Conservation (phyloP, 2,329 filamentous ascomycete species). For the Verticillium dahliae region DNA sequence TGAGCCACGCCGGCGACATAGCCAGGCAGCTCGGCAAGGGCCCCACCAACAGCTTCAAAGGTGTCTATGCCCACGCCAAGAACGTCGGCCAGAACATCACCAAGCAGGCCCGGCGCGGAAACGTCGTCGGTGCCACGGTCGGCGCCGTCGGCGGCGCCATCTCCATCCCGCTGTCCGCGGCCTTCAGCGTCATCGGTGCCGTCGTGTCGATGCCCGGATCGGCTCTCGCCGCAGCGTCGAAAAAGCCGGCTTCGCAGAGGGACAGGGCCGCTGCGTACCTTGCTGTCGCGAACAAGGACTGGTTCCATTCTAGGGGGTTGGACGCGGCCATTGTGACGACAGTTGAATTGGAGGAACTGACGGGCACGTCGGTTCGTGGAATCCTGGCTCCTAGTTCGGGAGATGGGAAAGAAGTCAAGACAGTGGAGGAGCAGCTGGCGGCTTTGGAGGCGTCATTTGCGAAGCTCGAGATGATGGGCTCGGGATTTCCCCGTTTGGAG, state of each 20-base stretch:
- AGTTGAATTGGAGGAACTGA: conserved; percentile 16
- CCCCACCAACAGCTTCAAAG: conserved; percentile 23
- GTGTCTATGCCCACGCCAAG: conserved; percentile 27
- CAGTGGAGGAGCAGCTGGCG: conserved; percentile 11
- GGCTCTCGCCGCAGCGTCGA: conserved; percentile 24
- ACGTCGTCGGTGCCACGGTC: conserved; percentile 29
- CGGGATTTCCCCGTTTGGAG: background rate
- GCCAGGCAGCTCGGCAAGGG: conserved; percentile 11
- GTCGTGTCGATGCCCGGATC: conserved; percentile 24
- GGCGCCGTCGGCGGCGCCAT: conserved; percentile 29
- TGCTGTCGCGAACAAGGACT: conserved; percentile 33
- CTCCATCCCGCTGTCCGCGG: conserved; percentile 29
- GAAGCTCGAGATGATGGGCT: conserved; percentile 17
- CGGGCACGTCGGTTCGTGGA: conserved; percentile 24
- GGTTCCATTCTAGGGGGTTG: conserved; percentile 31
- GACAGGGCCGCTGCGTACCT: conserved; percentile 34
- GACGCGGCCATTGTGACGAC: conserved; percentile 27
- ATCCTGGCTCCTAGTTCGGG: conserved; percentile 31
- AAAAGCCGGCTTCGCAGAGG: conserved; percentile 31
- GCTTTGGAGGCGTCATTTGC: conserved; percentile 17
- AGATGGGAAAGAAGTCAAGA: conserved; percentile 1
- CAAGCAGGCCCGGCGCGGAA: conserved; percentile 28
- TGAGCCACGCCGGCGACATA: conserved; percentile 34
- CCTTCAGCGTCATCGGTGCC: conserved; percentile 27
- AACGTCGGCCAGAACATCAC: conserved; percentile 26